A percentile compares a stretch with the other conserved stretches of the same genome.
These are phyloP conservation scores for Tolypocladium cylindrosporum DNA, from an alignment of 2,329 filamentous ascomycete species.

Conservation along the genomic window DNA sequence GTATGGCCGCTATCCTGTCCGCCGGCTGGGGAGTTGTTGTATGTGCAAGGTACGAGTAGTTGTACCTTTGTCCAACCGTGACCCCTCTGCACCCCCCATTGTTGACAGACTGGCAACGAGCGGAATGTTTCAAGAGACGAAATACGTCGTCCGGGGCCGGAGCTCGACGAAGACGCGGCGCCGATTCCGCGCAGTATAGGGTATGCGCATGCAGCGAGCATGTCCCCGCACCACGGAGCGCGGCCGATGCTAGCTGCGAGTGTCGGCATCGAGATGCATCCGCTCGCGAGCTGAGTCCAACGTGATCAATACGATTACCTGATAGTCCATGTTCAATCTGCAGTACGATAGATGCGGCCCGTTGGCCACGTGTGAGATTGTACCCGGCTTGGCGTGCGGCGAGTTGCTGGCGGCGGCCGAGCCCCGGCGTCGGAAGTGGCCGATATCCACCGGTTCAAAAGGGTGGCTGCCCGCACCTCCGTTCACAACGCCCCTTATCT, in stretches of 20 bases:
- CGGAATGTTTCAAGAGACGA: too few relatives aligned
- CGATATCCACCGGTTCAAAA: conserved; percentile 1
- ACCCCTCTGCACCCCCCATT: too few relatives aligned
- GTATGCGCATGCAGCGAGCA: not conserved
- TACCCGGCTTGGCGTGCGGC: not conserved
- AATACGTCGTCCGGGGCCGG: not conserved
- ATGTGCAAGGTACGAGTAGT: too few relatives aligned
- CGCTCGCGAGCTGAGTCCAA: not conserved
- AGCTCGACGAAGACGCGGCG: too few relatives aligned
- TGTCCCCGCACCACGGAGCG: not conserved
- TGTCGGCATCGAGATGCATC: not conserved
- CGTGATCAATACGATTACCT: not conserved
- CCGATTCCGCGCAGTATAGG: not conserved
- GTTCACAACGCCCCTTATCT: not conserved
- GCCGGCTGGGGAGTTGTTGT: too few relatives aligned
- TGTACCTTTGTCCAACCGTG: too few relatives aligned
- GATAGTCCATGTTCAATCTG: not conserved
- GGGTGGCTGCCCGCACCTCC: not conserved
- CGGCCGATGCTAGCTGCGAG: not conserved
- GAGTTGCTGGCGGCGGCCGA: not conserved
- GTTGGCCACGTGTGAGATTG: not conserved
- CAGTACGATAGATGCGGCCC: not conserved
- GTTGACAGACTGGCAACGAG: too few relatives aligned
- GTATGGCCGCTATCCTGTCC: too few relatives aligned
- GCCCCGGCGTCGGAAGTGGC: conserved; percentile 5